Conservation (phyloP, 306 rosid genomes). For the Psophocarpus tetragonolobus region DNA sequence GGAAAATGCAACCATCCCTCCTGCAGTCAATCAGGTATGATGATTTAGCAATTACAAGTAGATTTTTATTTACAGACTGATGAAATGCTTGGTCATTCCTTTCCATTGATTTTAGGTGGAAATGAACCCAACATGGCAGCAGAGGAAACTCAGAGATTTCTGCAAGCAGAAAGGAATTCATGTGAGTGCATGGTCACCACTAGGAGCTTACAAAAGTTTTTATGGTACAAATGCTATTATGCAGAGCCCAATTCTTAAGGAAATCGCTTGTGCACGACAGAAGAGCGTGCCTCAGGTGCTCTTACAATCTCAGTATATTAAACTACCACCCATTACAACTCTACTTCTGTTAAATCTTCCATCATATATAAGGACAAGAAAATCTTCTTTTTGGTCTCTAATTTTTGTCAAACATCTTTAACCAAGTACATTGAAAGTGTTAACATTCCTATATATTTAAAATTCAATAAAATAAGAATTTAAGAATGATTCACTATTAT, state of each 20-base stretch:
- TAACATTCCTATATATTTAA: background rate
- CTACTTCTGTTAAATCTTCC: too few relatives aligned
- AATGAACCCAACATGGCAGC: slow-evolving; percentile 44
- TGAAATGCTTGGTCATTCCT: background rate
- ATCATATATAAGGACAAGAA: too few relatives aligned
- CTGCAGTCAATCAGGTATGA: slow-evolving; percentile 46
- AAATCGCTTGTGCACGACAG: slow-evolving; percentile 39
- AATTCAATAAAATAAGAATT: background rate
- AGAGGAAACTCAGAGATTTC: slow-evolving; percentile 38
- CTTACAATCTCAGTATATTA: background rate
- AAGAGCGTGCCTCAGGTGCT: slow-evolving; percentile 44
- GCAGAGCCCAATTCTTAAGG: slow-evolving; percentile 41
- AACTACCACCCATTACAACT: background rate
- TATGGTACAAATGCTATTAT: slow-evolving; percentile 39
- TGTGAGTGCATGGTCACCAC: slow-evolving; percentile 57
- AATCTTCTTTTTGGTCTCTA: too few relatives aligned
- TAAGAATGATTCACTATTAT: too few relatives aligned
- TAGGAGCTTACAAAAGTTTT: slow-evolving; percentile 28
- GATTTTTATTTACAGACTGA: background rate
- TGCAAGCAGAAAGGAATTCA: slow-evolving; percentile 43
- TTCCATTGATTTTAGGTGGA: slow-evolving; percentile 40
- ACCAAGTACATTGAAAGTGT: background rate
- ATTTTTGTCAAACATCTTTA: too few relatives aligned
- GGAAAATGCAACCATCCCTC: slow-evolving; percentile 40
- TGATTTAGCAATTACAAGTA: background rate